Evolutionary conservation across 768 basidiomycete species (phyloP).

Genomic region (Stropharia rugosoannulata): DNA sequence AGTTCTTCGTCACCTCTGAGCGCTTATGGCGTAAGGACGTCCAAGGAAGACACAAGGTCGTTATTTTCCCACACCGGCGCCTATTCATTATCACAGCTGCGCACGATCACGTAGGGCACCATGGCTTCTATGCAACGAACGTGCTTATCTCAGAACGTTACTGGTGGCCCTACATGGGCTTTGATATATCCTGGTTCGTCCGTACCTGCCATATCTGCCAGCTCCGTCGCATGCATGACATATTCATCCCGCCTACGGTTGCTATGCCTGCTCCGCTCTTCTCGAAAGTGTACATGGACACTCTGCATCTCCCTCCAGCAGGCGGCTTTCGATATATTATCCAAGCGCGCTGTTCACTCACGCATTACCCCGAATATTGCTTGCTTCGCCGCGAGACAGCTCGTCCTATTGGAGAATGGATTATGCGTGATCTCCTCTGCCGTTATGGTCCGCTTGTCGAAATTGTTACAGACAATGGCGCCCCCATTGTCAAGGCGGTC

Average conservation of each 20-base stretch:
- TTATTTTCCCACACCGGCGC: conserved; percentile 12
- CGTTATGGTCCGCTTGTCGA: conserved; percentile 32
- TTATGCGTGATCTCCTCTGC: conserved; percentile 24
- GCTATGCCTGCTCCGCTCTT: conserved; percentile 26
- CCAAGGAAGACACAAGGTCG: conserved; percentile 6
- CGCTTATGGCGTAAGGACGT: conserved; percentile 21
- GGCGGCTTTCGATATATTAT: conserved; percentile 32
- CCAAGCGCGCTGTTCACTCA: conserved; percentile 33
- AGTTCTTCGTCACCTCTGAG: conserved; percentile 17
- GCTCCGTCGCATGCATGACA: conserved; percentile 16
- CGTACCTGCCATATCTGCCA: conserved; percentile 30
- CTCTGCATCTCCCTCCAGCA: conserved; percentile 36
- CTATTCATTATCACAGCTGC: conserved; percentile 19
- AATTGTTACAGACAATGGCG: conserved; percentile 39
- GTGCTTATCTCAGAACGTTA: conserved; percentile 19
- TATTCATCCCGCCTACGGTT: conserved; percentile 22
- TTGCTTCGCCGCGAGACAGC: conserved; percentile 27
- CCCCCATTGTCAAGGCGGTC: conserved; percentile 12
- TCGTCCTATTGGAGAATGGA: conserved; percentile 23
- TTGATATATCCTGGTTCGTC: conserved; percentile 24
- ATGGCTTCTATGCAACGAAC: conserved; percentile 22
- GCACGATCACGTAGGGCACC: conserved; percentile 24
- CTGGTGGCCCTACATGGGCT: conserved; percentile 28
- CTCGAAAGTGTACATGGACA: conserved; percentile 34
- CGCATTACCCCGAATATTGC: conserved; percentile 29